Conservation (phyloP, 2,329 filamentous ascomycete species). For the Thelonectria rubi region DNA sequence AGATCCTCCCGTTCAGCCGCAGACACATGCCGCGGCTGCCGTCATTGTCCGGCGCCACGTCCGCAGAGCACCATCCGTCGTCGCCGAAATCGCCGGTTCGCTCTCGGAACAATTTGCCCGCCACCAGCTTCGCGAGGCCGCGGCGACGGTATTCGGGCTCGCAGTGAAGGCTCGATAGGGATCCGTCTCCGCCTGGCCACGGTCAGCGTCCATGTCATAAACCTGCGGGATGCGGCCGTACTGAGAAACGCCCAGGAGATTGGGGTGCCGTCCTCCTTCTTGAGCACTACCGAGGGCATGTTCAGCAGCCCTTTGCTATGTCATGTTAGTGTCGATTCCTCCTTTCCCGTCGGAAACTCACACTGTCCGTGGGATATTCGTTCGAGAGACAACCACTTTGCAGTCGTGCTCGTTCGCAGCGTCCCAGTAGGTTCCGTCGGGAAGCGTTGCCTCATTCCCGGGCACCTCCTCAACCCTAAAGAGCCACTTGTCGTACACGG, state of each 20-base stretch:
- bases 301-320: slow-evolving; percentile 52
- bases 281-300: slow-evolving; percentile 59
- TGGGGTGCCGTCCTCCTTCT: slow-evolving; percentile 55
- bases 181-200: slow-evolving; percentile 63
- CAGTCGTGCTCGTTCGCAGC: slow-evolving; percentile 62
- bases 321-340: not conserved
- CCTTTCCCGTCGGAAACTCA: slow-evolving; percentile 38
- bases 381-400: slow-evolving; percentile 62
- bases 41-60: slow-evolving; percentile 69
- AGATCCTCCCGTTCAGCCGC: slow-evolving; percentile 64
- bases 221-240: slow-evolving; percentile 23
- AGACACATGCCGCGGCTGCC: slow-evolving; percentile 70
- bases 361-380: slow-evolving; percentile 65
- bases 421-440: slow-evolving; percentile 65
- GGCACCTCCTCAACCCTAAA: slow-evolving; percentile 60
- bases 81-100: slow-evolving; percentile 55
- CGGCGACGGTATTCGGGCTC: slow-evolving; percentile 67
- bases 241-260: slow-evolving; percentile 73
- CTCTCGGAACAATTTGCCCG: slow-evolving; percentile 65
- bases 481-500: slow-evolving; percentile 65
- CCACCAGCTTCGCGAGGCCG: slow-evolving; percentile 70
- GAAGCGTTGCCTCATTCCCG: slow-evolving; percentile 44
- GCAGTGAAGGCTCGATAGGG: slow-evolving; percentile 68
- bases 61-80: slow-evolving; percentile 67
- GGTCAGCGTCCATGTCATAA: slow-evolving; percentile 9